These are phyloP conservation scores for Pyrus betulifolia DNA, from an alignment of 306 rosid genomes.

Conservation along the genomic window DNA sequence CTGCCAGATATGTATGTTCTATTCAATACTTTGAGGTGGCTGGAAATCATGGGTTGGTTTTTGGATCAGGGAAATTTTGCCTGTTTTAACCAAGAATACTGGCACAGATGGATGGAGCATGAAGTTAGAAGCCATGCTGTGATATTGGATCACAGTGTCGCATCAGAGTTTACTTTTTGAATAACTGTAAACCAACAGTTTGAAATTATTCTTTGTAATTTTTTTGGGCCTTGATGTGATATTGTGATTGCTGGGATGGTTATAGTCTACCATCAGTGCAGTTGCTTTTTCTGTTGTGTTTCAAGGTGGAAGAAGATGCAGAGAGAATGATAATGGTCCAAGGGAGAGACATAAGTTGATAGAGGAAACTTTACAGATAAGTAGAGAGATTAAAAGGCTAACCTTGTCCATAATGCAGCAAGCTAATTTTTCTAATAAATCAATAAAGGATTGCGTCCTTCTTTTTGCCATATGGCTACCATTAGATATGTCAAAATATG, in stretches of 20 bases:
- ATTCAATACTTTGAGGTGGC: slow-evolving; percentile 22
- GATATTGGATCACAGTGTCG: neutral
- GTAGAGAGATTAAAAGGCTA: neutral
- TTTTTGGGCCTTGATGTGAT: neutral
- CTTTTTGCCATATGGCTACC: neutral
- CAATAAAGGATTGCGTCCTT: neutral
- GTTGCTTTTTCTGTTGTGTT: neutral
- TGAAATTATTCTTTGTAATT: neutral
- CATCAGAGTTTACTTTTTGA: slow-evolving; percentile 6
- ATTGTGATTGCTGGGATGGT: neutral
- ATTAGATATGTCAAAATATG: neutral
- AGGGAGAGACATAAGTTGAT: neutral
- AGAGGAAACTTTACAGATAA: neutral
- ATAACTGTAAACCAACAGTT: neutral
- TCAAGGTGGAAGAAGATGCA: neutral
- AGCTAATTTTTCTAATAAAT: neutral
- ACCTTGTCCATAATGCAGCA: neutral
- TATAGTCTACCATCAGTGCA: neutral
- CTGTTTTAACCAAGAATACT: slow-evolving; percentile 46
- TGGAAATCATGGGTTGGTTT: slow-evolving; percentile 48
- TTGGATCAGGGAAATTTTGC: slow-evolving; percentile 55
- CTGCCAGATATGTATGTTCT: slow-evolving; percentile 24
- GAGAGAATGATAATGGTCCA: neutral
- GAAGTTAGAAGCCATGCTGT: slow-evolving; percentile 54
- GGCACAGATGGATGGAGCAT: slow-evolving; percentile 29